Evolutionary conservation across 306 rosid genomes (phyloP), one percentile per base, ranked within the genome.

Genomic region (Sindora glabra): DNA sequence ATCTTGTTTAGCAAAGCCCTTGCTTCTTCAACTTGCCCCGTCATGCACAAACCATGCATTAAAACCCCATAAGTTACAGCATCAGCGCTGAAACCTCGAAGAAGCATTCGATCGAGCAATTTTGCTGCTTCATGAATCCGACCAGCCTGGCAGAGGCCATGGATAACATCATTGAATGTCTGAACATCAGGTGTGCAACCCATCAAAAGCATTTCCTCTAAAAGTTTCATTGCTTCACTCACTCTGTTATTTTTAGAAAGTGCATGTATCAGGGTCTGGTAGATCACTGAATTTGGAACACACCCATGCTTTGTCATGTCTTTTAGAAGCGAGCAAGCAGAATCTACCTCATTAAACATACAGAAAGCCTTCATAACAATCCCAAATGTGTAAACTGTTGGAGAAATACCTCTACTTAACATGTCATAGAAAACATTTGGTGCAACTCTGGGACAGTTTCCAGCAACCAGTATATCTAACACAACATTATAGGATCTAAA

Each of bases 171-270:
- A 68, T 83, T 81, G 64, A 92, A 76, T 58, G 98, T 92, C 83
- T 83, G 84, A 59, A 89, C 94, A 68, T 92, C 96, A 56, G 96
- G 96, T 51, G 75, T 50, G 63, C 98, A 92, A 13, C 94, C 89
- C 96, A 92, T 92, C 71, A 89, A 64, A 69, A 83, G 72, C 98
- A 92, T 88, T 65, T 92, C 98, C 65, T 89, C 96, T 56, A 92
- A 72, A 34, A 92, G 85, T 53, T 26, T 77, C 75, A 70, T n/a
- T 1, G 95, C 94, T 48, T 92, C 96, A 71, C 41, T 80, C 34
- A 79, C 89, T 47, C 79, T 74, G 23, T 80, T 77, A 66, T 52
- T 88, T 72, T 72, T 76, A 16, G 85, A 76, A 19, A 81, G 89
- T 21, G 94, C 81, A 44, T 92, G 96, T 74, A 92, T 92, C 41